Evolutionary conservation across 495 filamentous ascomycete species (phyloP).

Genomic region (Bombardia bombarda): DNA sequence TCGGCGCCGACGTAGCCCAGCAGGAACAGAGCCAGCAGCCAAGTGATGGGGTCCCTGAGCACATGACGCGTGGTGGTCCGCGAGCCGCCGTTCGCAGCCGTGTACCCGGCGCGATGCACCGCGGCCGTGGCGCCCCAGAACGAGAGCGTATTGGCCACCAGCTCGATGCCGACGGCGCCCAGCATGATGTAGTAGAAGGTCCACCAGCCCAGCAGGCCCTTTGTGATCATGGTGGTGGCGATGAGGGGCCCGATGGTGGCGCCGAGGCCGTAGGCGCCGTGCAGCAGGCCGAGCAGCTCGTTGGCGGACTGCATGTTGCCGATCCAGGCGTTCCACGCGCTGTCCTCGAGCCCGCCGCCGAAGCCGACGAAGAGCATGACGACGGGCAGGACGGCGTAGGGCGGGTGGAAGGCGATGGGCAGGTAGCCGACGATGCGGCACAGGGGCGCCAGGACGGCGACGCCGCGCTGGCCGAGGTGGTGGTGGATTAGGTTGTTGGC

Average conservation of each 20-base stretch:
- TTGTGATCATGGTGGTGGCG: conserved; percentile 63
- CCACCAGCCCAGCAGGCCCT: conserved; percentile 50
- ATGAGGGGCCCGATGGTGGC: conserved; percentile 69
- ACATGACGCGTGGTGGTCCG: conserved; percentile 29
- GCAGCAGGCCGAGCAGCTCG: conserved; percentile 60
- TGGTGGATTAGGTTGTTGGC: conserved; percentile 51
- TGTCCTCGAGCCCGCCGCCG: conserved; percentile 63
- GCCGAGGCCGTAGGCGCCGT: conserved; percentile 71
- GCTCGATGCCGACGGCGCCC: conserved; percentile 53
- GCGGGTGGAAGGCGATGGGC: conserved; percentile 62
- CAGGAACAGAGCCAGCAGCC: conserved; percentile 69
- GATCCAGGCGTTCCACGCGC: conserved; percentile 75
- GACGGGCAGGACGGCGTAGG: conserved; percentile 67
- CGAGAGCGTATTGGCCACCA: conserved; percentile 40
- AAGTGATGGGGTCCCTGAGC: conserved; percentile 46
- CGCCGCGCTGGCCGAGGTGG: conserved; percentile 62
- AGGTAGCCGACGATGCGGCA: conserved; percentile 62
- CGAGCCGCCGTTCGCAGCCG: conserved; percentile 12
- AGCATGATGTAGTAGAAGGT: conserved; percentile 61
- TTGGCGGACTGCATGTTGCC: conserved; percentile 67
- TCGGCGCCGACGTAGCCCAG: conserved; percentile 80
- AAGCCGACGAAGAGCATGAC: conserved; percentile 64
- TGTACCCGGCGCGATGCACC: conserved; percentile 45
- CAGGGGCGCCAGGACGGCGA: conserved; percentile 56
- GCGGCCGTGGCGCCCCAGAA: conserved; percentile 65